A percentile compares a stretch with the other conserved stretches of the same genome.
Evolutionary conservation across 2,329 filamentous ascomycete genomes (phyloP).

Genomic region (Pseudocercospora vitis): DNA sequence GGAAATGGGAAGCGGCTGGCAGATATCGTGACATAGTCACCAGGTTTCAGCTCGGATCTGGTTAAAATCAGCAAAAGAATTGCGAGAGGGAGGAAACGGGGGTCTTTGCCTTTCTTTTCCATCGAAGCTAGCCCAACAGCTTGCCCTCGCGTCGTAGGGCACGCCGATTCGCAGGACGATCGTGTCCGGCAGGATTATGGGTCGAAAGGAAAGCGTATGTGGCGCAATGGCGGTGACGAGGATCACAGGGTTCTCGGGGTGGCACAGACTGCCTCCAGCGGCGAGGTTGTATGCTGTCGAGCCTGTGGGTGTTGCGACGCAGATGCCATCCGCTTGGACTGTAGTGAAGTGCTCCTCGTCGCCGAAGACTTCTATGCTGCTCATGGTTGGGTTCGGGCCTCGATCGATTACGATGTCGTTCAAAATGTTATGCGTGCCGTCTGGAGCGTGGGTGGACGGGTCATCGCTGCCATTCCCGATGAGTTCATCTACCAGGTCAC

Average conservation of each 20-base stretch:
- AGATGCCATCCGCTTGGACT: constrained; percentile 87
- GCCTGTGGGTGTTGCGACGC: constrained; percentile 90
- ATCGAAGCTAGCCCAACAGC: constrained; percentile 97
- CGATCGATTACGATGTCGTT: constrained; percentile 74
- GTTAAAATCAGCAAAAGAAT: not conserved
- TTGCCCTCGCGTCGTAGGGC: constrained; percentile 87
- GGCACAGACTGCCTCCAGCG: constrained; percentile 90
- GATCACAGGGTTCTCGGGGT: constrained; percentile 95
- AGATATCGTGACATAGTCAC: constrained; percentile 82
- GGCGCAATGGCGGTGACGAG: constrained; percentile 92
- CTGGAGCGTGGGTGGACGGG: constrained; percentile 79
- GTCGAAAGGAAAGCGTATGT: constrained; percentile 90
- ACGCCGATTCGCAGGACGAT: constrained; percentile 91
- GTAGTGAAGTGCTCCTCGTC: constrained; percentile 96
- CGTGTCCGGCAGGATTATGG: constrained; percentile 94
- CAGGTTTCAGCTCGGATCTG: constrained; percentile 63
- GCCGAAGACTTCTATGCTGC: constrained; percentile 85
- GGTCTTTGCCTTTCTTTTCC: constrained; percentile 71
- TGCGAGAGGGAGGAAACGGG: not conserved
- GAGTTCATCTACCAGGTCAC: constrained; percentile 91
- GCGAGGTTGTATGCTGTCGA: constrained; percentile 95
- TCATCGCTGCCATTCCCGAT: constrained; percentile 72
- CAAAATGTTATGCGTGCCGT: constrained; percentile 82
- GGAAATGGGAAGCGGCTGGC: constrained; percentile 80
- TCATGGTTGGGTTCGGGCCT: constrained; percentile 93